Evolutionary conservation across 1,139 yeast species (phyloP).

Genomic region (Eremothecium sinecaudum): DNA sequence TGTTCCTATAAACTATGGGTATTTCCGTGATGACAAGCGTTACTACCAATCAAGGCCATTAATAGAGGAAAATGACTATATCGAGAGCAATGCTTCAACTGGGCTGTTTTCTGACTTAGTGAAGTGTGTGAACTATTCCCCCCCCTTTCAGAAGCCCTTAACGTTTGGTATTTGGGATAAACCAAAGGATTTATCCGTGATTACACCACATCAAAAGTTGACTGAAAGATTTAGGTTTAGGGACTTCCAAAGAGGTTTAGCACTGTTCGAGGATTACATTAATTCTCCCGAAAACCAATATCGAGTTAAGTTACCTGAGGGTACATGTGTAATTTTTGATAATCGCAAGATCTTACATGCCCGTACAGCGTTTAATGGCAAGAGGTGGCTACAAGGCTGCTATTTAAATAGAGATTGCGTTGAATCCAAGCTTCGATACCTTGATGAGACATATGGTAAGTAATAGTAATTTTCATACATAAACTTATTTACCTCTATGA

Average conservation of each 20-base stretch:
- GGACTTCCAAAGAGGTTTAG: conserved; percentile 52
- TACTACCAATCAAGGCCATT: conserved; percentile 60
- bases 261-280: conserved; percentile 50
- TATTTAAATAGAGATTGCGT: conserved; percentile 68
- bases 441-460: conserved; percentile 16
- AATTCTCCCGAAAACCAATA: conserved; percentile 49
- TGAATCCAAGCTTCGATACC: conserved; percentile 48
- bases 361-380: conserved; percentile 51
- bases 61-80: conserved; percentile 46
- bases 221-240: conserved; percentile 36
- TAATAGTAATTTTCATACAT: background rate
- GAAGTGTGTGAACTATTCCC: conserved; percentile 63
- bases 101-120: conserved; percentile 34
- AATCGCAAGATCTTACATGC: conserved; percentile 70
- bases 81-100: conserved; percentile 23
- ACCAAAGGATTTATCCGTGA: conserved; percentile 17
- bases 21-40: conserved; percentile 53
- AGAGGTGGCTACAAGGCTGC: conserved; percentile 71
- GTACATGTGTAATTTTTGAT: conserved; percentile 61
- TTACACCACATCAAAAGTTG: conserved; percentile 30
- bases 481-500: background rate
- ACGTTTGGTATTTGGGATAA: conserved; percentile 43
- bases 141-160: conserved; percentile 80
- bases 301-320: conserved; percentile 49
- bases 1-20: conserved; percentile 65